Evolutionary conservation across 805 yeast genomes (phyloP), one percentile per base, ranked within the genome.

Genomic region (Starmerella khaoyaiensis): DNA sequence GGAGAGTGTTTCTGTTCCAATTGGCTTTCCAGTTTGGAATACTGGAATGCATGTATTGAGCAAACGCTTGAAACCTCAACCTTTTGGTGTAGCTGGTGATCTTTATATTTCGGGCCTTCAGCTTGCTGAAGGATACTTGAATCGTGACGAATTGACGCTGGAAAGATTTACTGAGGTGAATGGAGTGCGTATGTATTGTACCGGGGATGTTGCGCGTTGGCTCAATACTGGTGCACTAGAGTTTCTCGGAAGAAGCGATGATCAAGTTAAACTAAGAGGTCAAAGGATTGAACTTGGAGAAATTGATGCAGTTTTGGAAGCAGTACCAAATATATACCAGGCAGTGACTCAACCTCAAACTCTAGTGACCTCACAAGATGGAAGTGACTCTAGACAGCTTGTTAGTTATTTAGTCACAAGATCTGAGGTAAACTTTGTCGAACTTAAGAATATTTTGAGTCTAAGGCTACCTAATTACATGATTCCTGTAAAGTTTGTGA

Each of bases 401-500:
- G 39, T 42, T 10, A 34, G 44, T 5, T 42, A 39, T 16, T n/a
- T 42, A 3, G 44, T 41, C 3, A 21, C 24, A 5, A 17, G 26
- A 3, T 11, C 5, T 14, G 19, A 4, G 3, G 11, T 26, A 10
- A 19, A 26, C 16, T 10, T 31, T 14, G 24, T 33, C 4, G 37
- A 25, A 17, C 3, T 14, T 10, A 30, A 14, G 5, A 32, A 33
- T 4, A 5, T 18, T 3, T 31, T 42, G 5, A 10, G 32, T 2
- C 12, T 9, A 4, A 5, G 4, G 3, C 21, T 42, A 18, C 96
- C 98, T 0, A 68, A 79, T 11, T 87, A 90, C 57, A 94, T 97
- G 21, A 79, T 87, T 31, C 98, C 98, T 33, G 69, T 94, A 0
- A 67, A 86, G 27, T 74, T 90, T 51, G 84, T 90, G 37, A 94